These are phyloP conservation scores for Zygosaccharomyces pseudobailii DNA, from an alignment of 1,139 yeast species.

Conservation along the genomic window DNA sequence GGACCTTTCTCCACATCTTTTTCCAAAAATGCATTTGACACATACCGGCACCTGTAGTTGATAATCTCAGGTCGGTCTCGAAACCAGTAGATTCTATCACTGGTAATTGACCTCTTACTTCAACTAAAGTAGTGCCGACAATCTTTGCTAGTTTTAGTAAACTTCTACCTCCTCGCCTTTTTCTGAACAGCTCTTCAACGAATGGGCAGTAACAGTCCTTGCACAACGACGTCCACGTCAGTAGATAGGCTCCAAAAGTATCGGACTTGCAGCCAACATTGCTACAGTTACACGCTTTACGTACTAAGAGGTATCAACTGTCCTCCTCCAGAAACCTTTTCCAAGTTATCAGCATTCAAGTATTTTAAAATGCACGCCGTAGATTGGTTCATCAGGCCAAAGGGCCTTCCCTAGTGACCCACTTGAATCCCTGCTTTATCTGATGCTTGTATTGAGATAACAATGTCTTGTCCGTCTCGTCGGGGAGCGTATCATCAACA, in stretches of 20 bases:
- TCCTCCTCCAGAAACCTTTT: conserved; percentile 53
- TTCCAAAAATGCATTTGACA: conserved; percentile 59
- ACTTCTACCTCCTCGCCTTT: conserved; percentile 64
- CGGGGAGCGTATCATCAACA: conserved; percentile 72
- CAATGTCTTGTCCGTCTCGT: conserved; percentile 58
- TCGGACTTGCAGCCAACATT: conserved; percentile 71
- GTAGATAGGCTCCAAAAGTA: conserved; percentile 80
- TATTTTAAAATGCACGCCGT: conserved; percentile 67
- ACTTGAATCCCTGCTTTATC: conserved; percentile 71
- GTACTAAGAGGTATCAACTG: conserved; percentile 78
- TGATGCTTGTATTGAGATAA: conserved; percentile 46
- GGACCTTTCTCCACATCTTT: conserved; percentile 64
- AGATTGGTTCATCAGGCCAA: conserved; percentile 81
- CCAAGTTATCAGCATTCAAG: conserved; percentile 49
- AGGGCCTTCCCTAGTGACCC: conserved; percentile 88
- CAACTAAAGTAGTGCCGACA: conserved; percentile 68
- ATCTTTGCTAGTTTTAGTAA: conserved; percentile 48
- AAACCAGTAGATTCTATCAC: conserved; percentile 88
- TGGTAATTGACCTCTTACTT: conserved; percentile 65
- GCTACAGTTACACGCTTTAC: conserved; percentile 86
- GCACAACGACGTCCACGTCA: conserved; percentile 55
- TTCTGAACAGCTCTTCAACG: conserved; percentile 49
- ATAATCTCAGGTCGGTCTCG: conserved; percentile 75
- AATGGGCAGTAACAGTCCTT: conserved; percentile 44
- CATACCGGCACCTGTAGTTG: conserved; percentile 75